phyloP scores from a whole-genome alignment of 331 rosid species.

The Cucumis variabilis region DNA sequence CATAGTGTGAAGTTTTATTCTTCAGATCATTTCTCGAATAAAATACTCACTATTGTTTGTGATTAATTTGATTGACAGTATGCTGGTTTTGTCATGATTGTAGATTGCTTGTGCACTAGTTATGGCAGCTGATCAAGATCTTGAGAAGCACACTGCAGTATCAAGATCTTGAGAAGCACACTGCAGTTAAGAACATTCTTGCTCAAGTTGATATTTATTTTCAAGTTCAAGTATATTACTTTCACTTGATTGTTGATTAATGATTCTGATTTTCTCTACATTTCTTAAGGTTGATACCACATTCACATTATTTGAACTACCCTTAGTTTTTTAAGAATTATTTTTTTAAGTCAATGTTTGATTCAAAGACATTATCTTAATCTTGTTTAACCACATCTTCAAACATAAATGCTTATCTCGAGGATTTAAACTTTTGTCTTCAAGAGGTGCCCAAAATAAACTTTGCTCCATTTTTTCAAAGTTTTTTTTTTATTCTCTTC shows the following conservation, averaged over 20 bases:
- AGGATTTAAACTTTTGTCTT: constrained; percentile 9
- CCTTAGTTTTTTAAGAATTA: background rate
- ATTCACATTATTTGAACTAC: constrained; percentile 3
- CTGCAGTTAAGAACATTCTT: constrained; percentile 80
- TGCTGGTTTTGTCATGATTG: background rate
- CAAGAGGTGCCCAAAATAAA: background rate
- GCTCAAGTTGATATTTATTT: constrained; percentile 95
- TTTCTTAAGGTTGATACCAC: background rate
- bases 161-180: too few relatives aligned
- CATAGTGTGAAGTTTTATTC: background rate
- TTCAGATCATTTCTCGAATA: background rate
- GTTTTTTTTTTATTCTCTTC: background rate
- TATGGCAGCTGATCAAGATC: constrained; percentile 82
- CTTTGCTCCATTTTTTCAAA: background rate
- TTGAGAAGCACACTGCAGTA: constrained; percentile 73
- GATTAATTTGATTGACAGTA: background rate
- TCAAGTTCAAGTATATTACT: constrained; percentile 86
- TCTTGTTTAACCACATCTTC: background rate
- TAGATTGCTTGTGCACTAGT: constrained; percentile 96
- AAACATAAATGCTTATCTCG: too few relatives aligned
- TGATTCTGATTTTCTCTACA: constrained; percentile 13
- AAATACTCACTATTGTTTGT: background rate
- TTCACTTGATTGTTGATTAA: background rate
- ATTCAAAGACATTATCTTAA: background rate
- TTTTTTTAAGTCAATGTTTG: background rate